These are phyloP conservation scores for Hypoxylon sp. DNA, from an alignment of 2,329 filamentous ascomycete genomes.

Conservation along the genomic window DNA sequence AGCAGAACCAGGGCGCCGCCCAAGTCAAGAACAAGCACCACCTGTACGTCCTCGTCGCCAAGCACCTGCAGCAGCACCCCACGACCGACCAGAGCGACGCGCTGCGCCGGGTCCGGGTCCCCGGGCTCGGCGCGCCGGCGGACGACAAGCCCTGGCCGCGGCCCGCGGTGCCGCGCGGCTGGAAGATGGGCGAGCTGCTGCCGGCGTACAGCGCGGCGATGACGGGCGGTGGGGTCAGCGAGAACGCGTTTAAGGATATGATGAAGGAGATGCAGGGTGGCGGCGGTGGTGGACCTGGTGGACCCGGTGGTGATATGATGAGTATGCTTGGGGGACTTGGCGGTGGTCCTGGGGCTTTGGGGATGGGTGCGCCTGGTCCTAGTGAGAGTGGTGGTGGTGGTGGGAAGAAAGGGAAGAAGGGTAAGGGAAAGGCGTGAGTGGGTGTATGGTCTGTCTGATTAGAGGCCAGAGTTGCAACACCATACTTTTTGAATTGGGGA, in stretches of 20 bases:
- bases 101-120: conserved; percentile 73
- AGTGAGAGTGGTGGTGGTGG: conserved; percentile 40
- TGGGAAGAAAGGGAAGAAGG: conserved; percentile 58
- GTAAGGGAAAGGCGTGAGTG: conserved; percentile 50
- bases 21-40: conserved; percentile 82
- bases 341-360: conserved; percentile 34
- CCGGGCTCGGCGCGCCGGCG: conserved; percentile 72
- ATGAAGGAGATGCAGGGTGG: conserved; percentile 85
- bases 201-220: conserved; percentile 89
- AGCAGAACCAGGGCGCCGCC: conserved; percentile 26
- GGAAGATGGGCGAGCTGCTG: conserved; percentile 86
- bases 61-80: conserved; percentile 79
- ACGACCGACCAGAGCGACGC: conserved; percentile 74
- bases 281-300: conserved; percentile 51
- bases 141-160: conserved; percentile 73
- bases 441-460: neutral
- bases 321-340: conserved; percentile 39
- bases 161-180: conserved; percentile 81
- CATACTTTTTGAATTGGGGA: neutral
- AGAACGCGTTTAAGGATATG: conserved; percentile 95
- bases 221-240: conserved; percentile 90
- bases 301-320: conserved; percentile 44
- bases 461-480: neutral
- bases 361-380: conserved; percentile 24
- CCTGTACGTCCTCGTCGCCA: conserved; percentile 81